These are phyloP conservation scores for Plectosphaerella cucumerina DNA, from an alignment of 2,329 filamentous ascomycete species.

Conservation along the genomic window DNA sequence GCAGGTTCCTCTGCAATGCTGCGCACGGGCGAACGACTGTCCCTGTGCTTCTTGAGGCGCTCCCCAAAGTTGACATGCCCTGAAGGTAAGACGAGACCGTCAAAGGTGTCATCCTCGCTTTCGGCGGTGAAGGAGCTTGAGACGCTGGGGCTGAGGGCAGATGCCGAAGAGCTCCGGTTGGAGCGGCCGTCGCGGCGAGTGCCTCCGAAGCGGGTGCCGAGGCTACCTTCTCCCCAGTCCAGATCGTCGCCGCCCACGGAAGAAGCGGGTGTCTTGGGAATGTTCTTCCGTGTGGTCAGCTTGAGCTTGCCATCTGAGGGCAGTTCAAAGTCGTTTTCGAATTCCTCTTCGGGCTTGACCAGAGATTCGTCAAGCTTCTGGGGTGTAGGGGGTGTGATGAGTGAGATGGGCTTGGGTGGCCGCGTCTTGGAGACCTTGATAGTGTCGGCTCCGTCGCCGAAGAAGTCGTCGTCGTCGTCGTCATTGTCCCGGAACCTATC, in stretches of 20 bases:
- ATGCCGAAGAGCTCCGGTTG: slow-evolving; percentile 79
- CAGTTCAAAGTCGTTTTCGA: slow-evolving; percentile 69
- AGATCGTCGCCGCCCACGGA: slow-evolving; percentile 63
- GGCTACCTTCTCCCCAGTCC: slow-evolving; percentile 90
- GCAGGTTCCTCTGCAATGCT: slow-evolving; percentile 32
- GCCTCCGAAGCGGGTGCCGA: slow-evolving; percentile 86
- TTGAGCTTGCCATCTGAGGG: slow-evolving; percentile 63
- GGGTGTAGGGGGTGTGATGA: slow-evolving; percentile 54
- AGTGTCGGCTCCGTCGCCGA: slow-evolving; percentile 59
- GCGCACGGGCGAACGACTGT: slow-evolving; percentile 52
- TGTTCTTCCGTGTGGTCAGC: slow-evolving; percentile 57
- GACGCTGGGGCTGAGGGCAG: slow-evolving; percentile 86
- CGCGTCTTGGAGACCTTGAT: slow-evolving; percentile 64
- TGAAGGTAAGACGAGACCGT: slow-evolving; percentile 80
- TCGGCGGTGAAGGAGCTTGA: slow-evolving; percentile 87
- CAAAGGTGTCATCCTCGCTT: slow-evolving; percentile 89
- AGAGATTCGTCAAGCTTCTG: slow-evolving; percentile 33
- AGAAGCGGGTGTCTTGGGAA: slow-evolving; percentile 57
- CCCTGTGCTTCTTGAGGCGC: slow-evolving; percentile 68
- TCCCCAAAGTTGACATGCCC: slow-evolving; percentile 81
- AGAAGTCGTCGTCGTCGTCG: slow-evolving; percentile 58
- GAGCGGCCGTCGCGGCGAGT: slow-evolving; percentile 77
- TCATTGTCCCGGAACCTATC: slow-evolving; percentile 61
- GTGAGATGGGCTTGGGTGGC: slow-evolving; percentile 43
- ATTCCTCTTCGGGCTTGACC: slow-evolving; percentile 53